phyloP scores from a whole-genome alignment of 306 rosid genomes.

The Rosa chinensis region DNA sequence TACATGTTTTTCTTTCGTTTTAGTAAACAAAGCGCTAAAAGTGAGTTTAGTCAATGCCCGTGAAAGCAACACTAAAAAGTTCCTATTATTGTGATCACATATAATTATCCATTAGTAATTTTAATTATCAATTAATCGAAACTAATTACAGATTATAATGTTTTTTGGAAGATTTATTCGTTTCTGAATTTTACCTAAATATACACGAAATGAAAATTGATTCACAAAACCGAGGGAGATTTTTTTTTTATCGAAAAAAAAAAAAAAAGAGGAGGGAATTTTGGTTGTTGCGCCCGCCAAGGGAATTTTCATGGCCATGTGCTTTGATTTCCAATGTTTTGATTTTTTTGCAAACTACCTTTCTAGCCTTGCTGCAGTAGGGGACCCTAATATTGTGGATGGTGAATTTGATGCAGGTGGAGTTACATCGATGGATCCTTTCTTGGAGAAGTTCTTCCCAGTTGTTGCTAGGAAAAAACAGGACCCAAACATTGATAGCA shows the following conservation, averaged over 20 bases:
- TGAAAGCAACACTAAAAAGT: neutral
- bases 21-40: neutral
- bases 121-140: neutral
- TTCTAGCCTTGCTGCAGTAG: neutral
- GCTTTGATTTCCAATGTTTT: neutral
- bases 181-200: neutral
- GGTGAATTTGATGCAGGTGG: slow-evolving; percentile 49
- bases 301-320: neutral
- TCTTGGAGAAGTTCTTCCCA: slow-evolving; percentile 63
- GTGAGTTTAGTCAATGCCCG: neutral
- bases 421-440: slow-evolving; percentile 64
- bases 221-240: neutral
- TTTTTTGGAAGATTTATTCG: neutral
- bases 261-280: neutral
- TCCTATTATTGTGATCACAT: neutral
- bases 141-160: neutral
- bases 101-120: neutral
- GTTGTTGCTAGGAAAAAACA: slow-evolving; percentile 39
- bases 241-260: neutral
- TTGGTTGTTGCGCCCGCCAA: neutral
- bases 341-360: neutral
- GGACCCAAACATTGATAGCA: slow-evolving; percentile 6
- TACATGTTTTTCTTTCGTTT: neutral
- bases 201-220: neutral
- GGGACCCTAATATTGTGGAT: neutral